Evolutionary conservation across 176 grass and related monocot genomes (phyloP).

Genomic region (Cymbopogon citratus): DNA sequence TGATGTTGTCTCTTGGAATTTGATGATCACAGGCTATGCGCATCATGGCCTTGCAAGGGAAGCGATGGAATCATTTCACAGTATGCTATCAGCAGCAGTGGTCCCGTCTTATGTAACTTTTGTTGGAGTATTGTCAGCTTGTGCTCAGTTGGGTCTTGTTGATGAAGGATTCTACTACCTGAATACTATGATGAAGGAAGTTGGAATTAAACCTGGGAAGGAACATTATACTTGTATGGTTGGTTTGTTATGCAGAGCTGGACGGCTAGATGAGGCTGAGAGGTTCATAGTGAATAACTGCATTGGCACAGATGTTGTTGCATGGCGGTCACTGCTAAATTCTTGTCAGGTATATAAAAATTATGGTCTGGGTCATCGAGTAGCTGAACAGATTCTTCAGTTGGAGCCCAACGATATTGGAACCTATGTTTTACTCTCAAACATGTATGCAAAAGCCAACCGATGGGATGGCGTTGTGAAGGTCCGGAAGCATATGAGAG

Average conservation of each 20-base stretch:
- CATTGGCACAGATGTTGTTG: conserved; percentile 51
- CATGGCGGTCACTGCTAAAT: conserved; percentile 70
- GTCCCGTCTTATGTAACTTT: conserved; percentile 50
- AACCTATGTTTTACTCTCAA: conserved; percentile 78
- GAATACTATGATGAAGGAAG: conserved; percentile 63
- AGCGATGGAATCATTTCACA: conserved; percentile 46
- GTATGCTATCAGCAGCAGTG: conserved; percentile 48
- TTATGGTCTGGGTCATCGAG: conserved; percentile 57
- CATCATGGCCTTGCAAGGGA: conserved; percentile 67
- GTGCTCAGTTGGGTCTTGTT: conserved; percentile 67
- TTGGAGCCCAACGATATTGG: conserved; percentile 64
- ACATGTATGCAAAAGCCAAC: conserved; percentile 87
- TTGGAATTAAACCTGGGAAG: conserved; percentile 53
- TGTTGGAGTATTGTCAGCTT: conserved; percentile 63
- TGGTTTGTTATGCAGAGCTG: conserved; percentile 64
- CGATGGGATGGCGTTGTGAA: conserved; percentile 72
- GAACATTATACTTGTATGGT: conserved; percentile 82
- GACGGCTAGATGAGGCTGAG: conserved; percentile 53
- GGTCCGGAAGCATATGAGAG: conserved; percentile 59
- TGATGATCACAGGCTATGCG: conserved; percentile 55
- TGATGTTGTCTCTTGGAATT: conserved; percentile 74
- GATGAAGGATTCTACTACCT: conserved; percentile 73
- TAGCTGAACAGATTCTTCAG: conserved; percentile 61
- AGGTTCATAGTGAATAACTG: conserved; percentile 52
- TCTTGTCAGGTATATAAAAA: conserved; percentile 64